Evolutionary conservation across 176 grass and related monocot genomes (phyloP).

Genomic region (Carex myosuroides): DNA sequence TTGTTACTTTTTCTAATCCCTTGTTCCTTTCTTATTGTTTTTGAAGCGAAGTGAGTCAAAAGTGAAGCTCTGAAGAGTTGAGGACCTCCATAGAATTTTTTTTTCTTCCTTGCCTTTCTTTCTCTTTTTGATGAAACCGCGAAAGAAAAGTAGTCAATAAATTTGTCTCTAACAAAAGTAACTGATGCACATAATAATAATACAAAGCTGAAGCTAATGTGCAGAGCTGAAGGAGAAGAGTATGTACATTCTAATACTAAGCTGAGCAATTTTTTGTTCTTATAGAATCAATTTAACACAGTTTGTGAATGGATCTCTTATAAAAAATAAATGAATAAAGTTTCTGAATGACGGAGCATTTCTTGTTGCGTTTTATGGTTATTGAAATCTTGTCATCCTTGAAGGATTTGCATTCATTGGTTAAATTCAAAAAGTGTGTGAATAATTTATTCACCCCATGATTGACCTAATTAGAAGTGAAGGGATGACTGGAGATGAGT

Average conservation of each 20-base stretch:
- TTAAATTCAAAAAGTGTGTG: neutral
- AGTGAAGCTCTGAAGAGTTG: neutral
- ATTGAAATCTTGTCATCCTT: neutral
- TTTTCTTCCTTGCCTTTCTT: neutral
- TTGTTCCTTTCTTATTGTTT: neutral
- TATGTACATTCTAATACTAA: neutral
- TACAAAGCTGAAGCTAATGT: slow-evolving; percentile 1
- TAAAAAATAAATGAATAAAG: neutral
- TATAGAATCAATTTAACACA: slow-evolving; percentile 1
- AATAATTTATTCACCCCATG: too few relatives aligned
- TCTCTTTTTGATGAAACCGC: neutral
- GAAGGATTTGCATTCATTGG: neutral
- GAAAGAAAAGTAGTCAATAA: slow-evolving; percentile 2
- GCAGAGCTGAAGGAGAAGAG: too few relatives aligned
- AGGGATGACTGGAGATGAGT: too few relatives aligned
- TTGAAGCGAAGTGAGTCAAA: slow-evolving; percentile 19
- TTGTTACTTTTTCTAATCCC: neutral
- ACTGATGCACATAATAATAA: slow-evolving; percentile 12
- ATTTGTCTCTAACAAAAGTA: slow-evolving; percentile 27
- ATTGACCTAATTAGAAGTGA: too few relatives aligned
- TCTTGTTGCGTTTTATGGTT: neutral
- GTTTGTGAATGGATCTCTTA: neutral
- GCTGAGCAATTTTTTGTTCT: neutral
- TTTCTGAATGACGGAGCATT: neutral
- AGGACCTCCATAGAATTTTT: neutral